Evolutionary conservation across 805 yeast genomes (phyloP), one percentile per base, ranked within the genome.

Genomic region (Candida broadrunensis): DNA sequence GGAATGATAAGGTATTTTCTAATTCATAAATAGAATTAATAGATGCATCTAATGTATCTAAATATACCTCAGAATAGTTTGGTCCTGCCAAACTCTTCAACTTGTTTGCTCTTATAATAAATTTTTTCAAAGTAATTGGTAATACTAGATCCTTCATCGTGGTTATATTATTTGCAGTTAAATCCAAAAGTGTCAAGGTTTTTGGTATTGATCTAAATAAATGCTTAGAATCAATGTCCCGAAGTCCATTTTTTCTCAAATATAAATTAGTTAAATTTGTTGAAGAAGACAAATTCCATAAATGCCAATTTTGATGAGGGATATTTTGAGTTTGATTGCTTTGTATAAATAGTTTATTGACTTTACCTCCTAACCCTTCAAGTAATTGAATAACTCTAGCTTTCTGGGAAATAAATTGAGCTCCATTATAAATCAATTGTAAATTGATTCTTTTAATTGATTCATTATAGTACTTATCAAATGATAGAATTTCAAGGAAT

Each of bases 121-220:
- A 25, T 29, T 33, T 35, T 26, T 47, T 43, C 5, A 55, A 27
- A 7, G 47, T 31, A 1, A 36, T 36, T 2, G 58, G 53, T 2
- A 48, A n/a, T 4, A 34, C 29, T 8, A 55, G 18, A 23, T 38
- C 38, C 4, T 40, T 37, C 20, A 54, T 35, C 9, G 38, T 37
- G 2, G 50, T 42, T 16, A 55, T 41, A n/a, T 39, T 31, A 39
- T 53, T 55, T 9, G 44, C 52, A 9, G 45, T 38, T 8, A 55
- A 35, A 24, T 52, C 53, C 13, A 55, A 33, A 1, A 46, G 31
- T 18, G 37, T 33, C 8, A 52, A 35, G 7, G 23, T 23, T 2
- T 18, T 12, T 2, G 44, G 45, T 11, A 41, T 16, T 4, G 24
- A 23, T 23, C 16, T 15, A 20, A 33, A 38, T 13, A 33, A 26